Evolutionary conservation across 1,284 basidiomycete species (phyloP).

Genomic region (Phellopilus nigrolimitatus): DNA sequence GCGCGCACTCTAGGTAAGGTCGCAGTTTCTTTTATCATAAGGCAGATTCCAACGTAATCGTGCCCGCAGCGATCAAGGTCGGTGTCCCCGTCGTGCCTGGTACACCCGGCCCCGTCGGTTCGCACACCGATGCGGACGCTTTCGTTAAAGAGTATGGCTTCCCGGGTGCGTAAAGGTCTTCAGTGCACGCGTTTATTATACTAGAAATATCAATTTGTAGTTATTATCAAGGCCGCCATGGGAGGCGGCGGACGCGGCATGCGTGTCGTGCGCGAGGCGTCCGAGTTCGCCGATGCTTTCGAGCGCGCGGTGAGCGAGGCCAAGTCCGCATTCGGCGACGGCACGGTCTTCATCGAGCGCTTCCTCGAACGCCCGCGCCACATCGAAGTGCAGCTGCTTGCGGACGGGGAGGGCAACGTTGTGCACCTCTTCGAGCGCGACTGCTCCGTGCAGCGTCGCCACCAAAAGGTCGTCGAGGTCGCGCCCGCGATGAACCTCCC

Average conservation of each 20-base stretch:
- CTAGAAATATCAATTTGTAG: conserved; percentile 32
- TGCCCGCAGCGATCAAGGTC: conserved; percentile 70
- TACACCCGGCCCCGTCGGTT: conserved; percentile 88
- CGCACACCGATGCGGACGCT: conserved; percentile 77
- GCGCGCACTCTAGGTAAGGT: conserved; percentile 76
- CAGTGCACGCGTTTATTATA: background rate
- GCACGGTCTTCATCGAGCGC: conserved; percentile 97
- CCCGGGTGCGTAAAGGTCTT: conserved; percentile 53
- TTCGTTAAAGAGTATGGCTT: conserved; percentile 97
- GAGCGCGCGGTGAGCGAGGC: conserved; percentile 94
- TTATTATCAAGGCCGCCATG: conserved; percentile 98
- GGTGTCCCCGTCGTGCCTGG: conserved; percentile 97
- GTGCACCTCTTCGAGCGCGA: conserved; percentile 98
- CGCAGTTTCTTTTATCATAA: conserved; percentile 7
- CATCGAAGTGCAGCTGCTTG: conserved; percentile 95
- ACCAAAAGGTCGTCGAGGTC: conserved; percentile 99
- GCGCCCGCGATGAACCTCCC: conserved; percentile 94
- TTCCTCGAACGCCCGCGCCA: conserved; percentile 96
- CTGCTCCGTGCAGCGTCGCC: conserved; percentile 95
- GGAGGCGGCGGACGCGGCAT: conserved; percentile 98
- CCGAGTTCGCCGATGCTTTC: conserved; percentile 88
- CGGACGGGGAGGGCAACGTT: conserved; percentile 87
- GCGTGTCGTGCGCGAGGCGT: conserved; percentile 94
- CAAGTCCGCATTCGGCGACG: conserved; percentile 94
- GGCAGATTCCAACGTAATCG: background rate